Evolutionary conservation across 768 basidiomycete species (phyloP).

Genomic region (Multifurca ochricompacta): DNA sequence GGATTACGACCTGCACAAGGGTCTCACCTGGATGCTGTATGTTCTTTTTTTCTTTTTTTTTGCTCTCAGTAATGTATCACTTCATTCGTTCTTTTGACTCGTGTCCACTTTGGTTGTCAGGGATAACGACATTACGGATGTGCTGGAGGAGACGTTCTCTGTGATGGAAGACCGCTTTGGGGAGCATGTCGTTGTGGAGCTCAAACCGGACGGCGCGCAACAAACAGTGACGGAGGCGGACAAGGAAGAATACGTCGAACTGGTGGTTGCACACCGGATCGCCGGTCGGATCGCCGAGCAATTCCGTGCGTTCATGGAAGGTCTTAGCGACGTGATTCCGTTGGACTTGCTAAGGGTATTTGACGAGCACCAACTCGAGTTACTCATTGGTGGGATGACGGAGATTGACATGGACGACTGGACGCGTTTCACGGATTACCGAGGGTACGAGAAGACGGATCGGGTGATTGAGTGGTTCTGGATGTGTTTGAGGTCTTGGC

Average conservation of each 20-base stretch:
- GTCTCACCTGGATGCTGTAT: constrained; percentile 69
- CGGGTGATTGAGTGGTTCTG: constrained; percentile 95
- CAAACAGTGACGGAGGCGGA: constrained; percentile 64
- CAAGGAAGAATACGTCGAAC: constrained; percentile 71
- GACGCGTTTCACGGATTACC: constrained; percentile 92
- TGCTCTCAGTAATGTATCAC: no score
- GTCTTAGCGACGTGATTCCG: constrained; percentile 78
- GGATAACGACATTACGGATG: constrained; percentile 68
- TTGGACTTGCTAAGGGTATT: constrained; percentile 81
- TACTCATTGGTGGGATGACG: constrained; percentile 81
- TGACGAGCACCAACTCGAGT: constrained; percentile 83
- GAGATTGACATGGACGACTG: constrained; percentile 65
- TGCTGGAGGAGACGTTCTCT: constrained; percentile 67
- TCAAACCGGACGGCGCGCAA: constrained; percentile 53
- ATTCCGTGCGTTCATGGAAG: constrained; percentile 79
- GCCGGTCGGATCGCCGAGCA: constrained; percentile 75
- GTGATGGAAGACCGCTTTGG: constrained; percentile 70
- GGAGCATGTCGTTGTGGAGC: constrained; percentile 57
- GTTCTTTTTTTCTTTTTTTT: constrained; percentile 24
- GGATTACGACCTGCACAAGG: constrained; percentile 60
- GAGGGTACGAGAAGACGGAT: constrained; percentile 78
- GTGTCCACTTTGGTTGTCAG: constrained; percentile 28
- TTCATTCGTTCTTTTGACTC: constrained; percentile 3
- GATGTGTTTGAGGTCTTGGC: constrained; percentile 87
- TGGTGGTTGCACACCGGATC: constrained; percentile 77